Percentiles rank a stretch among this genome's conserved stretches.
Evolutionary conservation across 2,329 filamentous ascomycete species (phyloP).

Genomic region (Diplodia scrobiculata): DNA sequence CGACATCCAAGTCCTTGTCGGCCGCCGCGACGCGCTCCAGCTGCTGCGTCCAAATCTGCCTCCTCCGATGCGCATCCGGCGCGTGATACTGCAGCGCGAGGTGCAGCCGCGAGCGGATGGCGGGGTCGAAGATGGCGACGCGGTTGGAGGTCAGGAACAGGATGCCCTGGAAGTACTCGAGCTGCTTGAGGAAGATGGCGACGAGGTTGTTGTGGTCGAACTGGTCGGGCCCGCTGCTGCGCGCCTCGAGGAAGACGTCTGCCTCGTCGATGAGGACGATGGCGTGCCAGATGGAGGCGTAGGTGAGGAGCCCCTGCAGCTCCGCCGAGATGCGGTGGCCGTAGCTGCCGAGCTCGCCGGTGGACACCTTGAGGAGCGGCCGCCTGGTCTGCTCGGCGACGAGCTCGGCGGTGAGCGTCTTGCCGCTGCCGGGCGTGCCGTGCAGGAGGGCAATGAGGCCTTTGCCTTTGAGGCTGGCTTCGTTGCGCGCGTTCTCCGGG

Average conservation of each 20-base stretch:
- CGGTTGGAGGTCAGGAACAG: slow-evolving; percentile 37
- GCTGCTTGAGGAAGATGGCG: slow-evolving; percentile 37
- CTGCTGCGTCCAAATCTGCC: slow-evolving; percentile 38
- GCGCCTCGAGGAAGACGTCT: slow-evolving; percentile 63
- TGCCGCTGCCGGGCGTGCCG: slow-evolving; percentile 56
- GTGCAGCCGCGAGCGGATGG: slow-evolving; percentile 30
- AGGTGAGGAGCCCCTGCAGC: slow-evolving; percentile 28
- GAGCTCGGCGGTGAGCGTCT: slow-evolving; percentile 44
- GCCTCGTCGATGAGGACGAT: slow-evolving; percentile 48
- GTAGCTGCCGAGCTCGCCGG: slow-evolving; percentile 51
- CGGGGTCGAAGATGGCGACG: slow-evolving; percentile 29
- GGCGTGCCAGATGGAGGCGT: slow-evolving; percentile 16
- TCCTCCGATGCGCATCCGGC: not conserved
- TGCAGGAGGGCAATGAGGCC: slow-evolving; percentile 54
- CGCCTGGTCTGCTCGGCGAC: slow-evolving; percentile 46
- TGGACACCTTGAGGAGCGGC: slow-evolving; percentile 35
- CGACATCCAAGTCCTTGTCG: slow-evolving; percentile 29
- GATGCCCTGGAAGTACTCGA: slow-evolving; percentile 46
- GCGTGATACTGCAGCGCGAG: slow-evolving; percentile 29
- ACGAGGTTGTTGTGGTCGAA: slow-evolving; percentile 46
- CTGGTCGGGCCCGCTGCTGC: slow-evolving; percentile 44
- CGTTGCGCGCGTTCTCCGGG: slow-evolving; percentile 30
- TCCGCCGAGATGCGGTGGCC: slow-evolving; percentile 28
- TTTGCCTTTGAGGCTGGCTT: slow-evolving; percentile 55
- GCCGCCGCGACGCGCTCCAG: slow-evolving; percentile 21